These are phyloP conservation scores for Mycena vitilis DNA, from an alignment of 768 basidiomycete species.

Conservation along the genomic window DNA sequence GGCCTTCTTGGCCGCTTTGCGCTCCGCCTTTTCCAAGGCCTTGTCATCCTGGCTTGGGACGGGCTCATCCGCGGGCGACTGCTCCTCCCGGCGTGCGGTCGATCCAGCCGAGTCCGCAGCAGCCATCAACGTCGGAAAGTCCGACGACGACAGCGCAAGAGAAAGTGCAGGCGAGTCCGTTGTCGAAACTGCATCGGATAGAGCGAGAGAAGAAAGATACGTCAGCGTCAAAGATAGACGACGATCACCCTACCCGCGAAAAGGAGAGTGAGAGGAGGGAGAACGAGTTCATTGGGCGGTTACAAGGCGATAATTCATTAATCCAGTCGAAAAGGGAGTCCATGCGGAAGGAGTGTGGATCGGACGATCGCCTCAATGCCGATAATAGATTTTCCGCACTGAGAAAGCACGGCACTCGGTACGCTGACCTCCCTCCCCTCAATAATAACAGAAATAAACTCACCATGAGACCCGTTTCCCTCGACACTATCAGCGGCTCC, in stretches of 20 bases:
- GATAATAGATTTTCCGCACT: slow-evolving; percentile 87
- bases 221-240: slow-evolving; percentile 66
- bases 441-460: slow-evolving; percentile 64
- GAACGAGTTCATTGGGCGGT: slow-evolving; percentile 46
- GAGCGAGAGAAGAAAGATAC: slow-evolving; percentile 52
- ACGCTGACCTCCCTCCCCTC: slow-evolving; percentile 89
- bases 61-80: slow-evolving; percentile 47
- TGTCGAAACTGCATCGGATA: slow-evolving; percentile 53
- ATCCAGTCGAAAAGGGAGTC: slow-evolving; percentile 53
- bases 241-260: slow-evolving; percentile 55
- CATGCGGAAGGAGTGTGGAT: slow-evolving; percentile 51
- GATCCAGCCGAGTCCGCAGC: slow-evolving; percentile 44
- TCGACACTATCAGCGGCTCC: slow-evolving; percentile 41
- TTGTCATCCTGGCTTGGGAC: slow-evolving; percentile 49
- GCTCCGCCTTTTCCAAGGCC: slow-evolving; percentile 66
- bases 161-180: slow-evolving; percentile 63
- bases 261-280: slow-evolving; percentile 57
- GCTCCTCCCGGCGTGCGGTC: slow-evolving; percentile 43
- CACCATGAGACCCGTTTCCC: slow-evolving; percentile 68
- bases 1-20: slow-evolving; percentile 74
- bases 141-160: slow-evolving; percentile 70
- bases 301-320: slow-evolving; percentile 44
- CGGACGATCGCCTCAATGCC: slow-evolving; percentile 66
- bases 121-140: slow-evolving; percentile 78
- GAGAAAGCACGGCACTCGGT: slow-evolving; percentile 90